phyloP scores from a whole-genome alignment of 2,329 filamentous ascomycete genomes.

The Tolypocladium album region DNA sequence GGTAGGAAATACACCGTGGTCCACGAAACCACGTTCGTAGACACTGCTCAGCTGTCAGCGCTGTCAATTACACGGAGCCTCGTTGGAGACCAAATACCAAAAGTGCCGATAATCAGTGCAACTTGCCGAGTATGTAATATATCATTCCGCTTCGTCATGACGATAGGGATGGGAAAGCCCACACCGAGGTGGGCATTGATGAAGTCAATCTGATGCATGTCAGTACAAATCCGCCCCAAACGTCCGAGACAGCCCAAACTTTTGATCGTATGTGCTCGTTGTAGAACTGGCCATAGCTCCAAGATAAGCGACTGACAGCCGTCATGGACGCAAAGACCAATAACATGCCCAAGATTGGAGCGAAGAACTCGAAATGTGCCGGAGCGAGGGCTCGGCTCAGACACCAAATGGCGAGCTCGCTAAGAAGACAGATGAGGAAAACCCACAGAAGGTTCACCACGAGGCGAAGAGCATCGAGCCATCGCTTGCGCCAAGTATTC shows the following conservation, averaged over 20 bases:
- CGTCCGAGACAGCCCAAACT: constrained; percentile 12
- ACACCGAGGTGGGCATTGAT: constrained; percentile 40
- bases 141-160: constrained; percentile 29
- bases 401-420: constrained; percentile 35
- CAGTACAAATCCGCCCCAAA: background rate
- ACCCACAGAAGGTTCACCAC: constrained; percentile 18
- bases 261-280: constrained; percentile 19
- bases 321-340: constrained; percentile 26
- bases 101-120: constrained; percentile 32
- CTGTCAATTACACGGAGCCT: too few species aligned
- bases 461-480: constrained; percentile 1
- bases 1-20: constrained; percentile 15
- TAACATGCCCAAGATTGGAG: constrained; percentile 37
- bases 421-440: constrained; percentile 24
- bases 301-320: constrained; percentile 7
- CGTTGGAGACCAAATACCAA: constrained; percentile 23
- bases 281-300: constrained; percentile 16
- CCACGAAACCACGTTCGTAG: constrained; percentile 26
- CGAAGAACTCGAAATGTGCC: constrained; percentile 29
- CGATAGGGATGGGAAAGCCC: constrained; percentile 38
- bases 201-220: constrained; percentile 30
- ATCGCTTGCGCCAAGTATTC: constrained; percentile 7
- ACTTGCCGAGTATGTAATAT: constrained; percentile 21
- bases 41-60: constrained; percentile 14
- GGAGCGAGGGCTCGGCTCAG: constrained; percentile 24